Evolutionary conservation across 371 early-diverging fungal species (phyloP).

Genomic region (Basidiobolus meristosporus): DNA sequence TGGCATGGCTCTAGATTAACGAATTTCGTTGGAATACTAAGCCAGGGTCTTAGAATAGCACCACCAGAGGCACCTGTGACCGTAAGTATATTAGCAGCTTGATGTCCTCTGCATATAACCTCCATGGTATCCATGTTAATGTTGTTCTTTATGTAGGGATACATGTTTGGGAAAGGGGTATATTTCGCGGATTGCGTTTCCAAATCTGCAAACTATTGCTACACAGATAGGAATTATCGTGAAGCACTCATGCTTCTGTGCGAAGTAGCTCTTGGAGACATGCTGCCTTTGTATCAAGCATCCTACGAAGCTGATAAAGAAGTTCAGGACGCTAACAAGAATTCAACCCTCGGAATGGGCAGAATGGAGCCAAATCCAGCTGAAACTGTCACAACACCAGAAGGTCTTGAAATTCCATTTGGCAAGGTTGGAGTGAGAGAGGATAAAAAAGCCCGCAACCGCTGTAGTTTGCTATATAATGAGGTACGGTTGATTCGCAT

Average conservation of each 20-base stretch:
- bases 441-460: too few relatives aligned
- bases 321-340: conserved; percentile 12
- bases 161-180: conserved; percentile 52
- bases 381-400: conserved; percentile 4
- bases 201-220: conserved; percentile 46
- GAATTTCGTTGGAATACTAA: conserved; percentile 38
- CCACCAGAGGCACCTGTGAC: conserved; percentile 45
- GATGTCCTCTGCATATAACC: too few relatives aligned
- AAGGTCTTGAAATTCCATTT: too few relatives aligned
- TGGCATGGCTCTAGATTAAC: too few relatives aligned
- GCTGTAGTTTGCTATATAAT: too few relatives aligned
- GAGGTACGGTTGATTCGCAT: too few relatives aligned
- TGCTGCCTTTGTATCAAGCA: conserved; percentile 14
- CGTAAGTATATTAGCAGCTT: too few relatives aligned
- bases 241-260: conserved; percentile 34
- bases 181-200: conserved; percentile 50
- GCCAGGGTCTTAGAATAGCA: conserved; percentile 32
- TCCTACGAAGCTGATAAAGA: conserved; percentile 27
- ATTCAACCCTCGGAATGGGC: conserved; percentile 33
- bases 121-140: too few relatives aligned
- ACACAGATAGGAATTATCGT: conserved; percentile 8
- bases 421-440: too few relatives aligned
- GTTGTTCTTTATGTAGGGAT: too few relatives aligned
- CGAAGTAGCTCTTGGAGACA: conserved; percentile 37
- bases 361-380: conserved; percentile 19